Evolutionary conservation across 1,284 basidiomycete species (phyloP).

Genomic region (Mycena citricolor): DNA sequence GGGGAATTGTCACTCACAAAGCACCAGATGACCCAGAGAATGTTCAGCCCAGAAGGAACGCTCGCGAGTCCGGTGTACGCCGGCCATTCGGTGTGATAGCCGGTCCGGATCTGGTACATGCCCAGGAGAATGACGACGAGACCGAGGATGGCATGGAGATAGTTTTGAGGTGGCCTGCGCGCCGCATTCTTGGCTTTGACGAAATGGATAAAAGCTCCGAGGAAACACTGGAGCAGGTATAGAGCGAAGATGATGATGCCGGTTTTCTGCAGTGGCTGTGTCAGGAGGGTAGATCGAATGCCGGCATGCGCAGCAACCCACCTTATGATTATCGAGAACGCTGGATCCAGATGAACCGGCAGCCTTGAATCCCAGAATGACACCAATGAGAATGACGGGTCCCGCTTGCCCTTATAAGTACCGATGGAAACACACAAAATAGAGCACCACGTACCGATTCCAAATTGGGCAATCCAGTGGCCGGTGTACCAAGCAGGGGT

Average conservation of each 20-base stretch:
- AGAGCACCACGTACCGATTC: conserved; percentile 33
- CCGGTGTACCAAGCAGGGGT: conserved; percentile 54
- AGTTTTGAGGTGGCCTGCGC: conserved; percentile 56
- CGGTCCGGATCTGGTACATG: conserved; percentile 53
- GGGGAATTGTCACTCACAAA: conserved; percentile 38
- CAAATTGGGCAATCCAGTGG: conserved; percentile 52
- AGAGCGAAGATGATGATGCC: conserved; percentile 61
- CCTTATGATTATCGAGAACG: conserved; percentile 52
- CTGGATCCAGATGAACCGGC: conserved; percentile 40
- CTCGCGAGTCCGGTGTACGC: conserved; percentile 40
- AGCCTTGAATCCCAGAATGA: conserved; percentile 49
- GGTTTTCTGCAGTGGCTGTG: conserved; percentile 40
- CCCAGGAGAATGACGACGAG: conserved; percentile 49
- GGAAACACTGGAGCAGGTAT: conserved; percentile 54
- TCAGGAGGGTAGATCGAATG: neutral
- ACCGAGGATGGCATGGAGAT: conserved; percentile 55
- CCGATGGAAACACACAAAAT: neutral
- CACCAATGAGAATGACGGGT: conserved; percentile 49
- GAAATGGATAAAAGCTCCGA: conserved; percentile 63
- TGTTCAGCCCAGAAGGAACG: conserved; percentile 38
- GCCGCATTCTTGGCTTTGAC: conserved; percentile 43
- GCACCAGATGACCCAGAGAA: conserved; percentile 53
- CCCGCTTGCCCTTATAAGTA: conserved; percentile 36
- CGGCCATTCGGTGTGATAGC: conserved; percentile 49
- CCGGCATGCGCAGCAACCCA: conserved; percentile 23